Conservation (phyloP, 2,329 filamentous ascomycete species). For the Helicocarpus griseus region DNA sequence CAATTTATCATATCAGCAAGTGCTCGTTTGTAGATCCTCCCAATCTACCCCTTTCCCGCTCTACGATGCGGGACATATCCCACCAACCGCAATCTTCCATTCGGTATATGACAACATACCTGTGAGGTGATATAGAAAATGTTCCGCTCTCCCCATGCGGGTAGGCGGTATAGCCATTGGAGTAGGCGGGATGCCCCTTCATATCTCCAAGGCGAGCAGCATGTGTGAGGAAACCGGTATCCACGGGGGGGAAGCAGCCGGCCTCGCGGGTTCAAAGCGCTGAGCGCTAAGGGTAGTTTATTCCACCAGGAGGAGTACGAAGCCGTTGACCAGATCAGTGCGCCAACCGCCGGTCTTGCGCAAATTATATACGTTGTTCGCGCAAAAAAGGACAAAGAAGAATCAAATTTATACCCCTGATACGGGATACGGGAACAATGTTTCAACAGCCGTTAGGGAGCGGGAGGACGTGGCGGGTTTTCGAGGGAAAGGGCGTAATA, state of each 20-base stretch:
- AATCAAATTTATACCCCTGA: no score
- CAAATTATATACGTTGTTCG: no score
- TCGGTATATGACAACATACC: slow-evolving; percentile 43
- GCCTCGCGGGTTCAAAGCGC: slow-evolving; percentile 10
- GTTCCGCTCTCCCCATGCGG: slow-evolving; percentile 58
- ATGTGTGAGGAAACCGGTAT: slow-evolving; percentile 20
- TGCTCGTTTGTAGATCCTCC: not conserved
- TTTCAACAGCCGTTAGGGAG: no score
- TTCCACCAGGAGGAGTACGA: not conserved
- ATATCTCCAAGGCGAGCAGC: slow-evolving; percentile 49
- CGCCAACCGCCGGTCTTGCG: no score
- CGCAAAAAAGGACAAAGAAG: no score
- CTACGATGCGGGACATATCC: not conserved
- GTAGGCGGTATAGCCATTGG: slow-evolving; percentile 64
- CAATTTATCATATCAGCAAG: not conserved
- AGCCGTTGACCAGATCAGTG: not conserved
- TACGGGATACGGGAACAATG: no score
- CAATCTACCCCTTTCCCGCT: not conserved
- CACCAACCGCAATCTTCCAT: not conserved
- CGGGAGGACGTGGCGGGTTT: no score
- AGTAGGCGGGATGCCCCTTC: slow-evolving; percentile 76
- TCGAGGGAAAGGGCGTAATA: no score
- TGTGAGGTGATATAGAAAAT: slow-evolving; percentile 82
- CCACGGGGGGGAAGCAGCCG: not conserved
- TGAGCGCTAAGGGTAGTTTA: not conserved